These are phyloP conservation scores for Ilex aquifolium DNA, from an alignment of 257 asterid species.

Conservation along the genomic window DNA sequence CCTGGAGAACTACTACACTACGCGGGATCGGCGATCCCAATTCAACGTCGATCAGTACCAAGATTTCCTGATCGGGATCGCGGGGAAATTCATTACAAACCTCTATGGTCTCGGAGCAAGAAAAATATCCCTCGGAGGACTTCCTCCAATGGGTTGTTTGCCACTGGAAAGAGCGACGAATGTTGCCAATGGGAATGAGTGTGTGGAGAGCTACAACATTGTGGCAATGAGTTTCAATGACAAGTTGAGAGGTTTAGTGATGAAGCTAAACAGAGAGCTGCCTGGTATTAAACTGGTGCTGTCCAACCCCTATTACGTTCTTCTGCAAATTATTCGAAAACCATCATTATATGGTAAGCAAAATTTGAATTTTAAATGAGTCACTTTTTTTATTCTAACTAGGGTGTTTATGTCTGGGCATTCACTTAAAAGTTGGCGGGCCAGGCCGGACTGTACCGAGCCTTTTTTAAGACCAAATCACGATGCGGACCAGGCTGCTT, in stretches of 20 bases:
- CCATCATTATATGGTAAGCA: constrained; percentile 55
- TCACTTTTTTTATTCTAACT: no score
- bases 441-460: no score
- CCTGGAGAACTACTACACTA: constrained; percentile 75
- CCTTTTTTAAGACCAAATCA: no score
- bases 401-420: no score
- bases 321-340: constrained; percentile 41
- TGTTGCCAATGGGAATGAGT: constrained; percentile 47
- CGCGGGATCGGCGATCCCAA: constrained; percentile 38
- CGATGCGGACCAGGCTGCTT: no score
- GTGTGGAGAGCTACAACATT: constrained; percentile 56
- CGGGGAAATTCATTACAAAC: constrained; percentile 43
- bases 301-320: constrained; percentile 47
- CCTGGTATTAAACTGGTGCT: constrained; percentile 45
- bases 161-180: constrained; percentile 77
- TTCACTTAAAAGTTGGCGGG: no score
- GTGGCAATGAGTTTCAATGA: constrained; percentile 56
- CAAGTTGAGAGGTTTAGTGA: constrained; percentile 34
- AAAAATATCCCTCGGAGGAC: constrained; percentile 57
- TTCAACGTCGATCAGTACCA: constrained; percentile 64
- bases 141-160: constrained; percentile 93
- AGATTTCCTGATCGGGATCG: constrained; percentile 32
- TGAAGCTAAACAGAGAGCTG: constrained; percentile 52
- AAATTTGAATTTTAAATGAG: no score
- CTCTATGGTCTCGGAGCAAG: constrained; percentile 64